Evolutionary conservation across 148 eudicot genomes (phyloP).

Genomic region (Selenicereus undatus): DNA sequence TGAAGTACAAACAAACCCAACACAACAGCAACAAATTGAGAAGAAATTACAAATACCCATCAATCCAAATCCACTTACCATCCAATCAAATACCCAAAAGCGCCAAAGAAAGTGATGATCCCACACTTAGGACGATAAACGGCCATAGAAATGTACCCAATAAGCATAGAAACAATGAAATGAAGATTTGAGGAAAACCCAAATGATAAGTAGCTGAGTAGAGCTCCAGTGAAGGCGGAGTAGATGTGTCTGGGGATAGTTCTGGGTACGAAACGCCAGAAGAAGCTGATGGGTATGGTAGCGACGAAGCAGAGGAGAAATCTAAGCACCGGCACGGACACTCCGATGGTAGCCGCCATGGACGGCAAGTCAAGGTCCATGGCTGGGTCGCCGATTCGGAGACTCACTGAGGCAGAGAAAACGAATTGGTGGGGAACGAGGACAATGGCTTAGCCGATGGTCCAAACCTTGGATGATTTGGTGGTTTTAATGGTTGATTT

Average conservation of each 20-base stretch:
- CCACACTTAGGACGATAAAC: conserved; percentile 65
- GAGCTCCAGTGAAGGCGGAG: conserved; percentile 60
- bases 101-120: conserved; percentile 59
- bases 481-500: background rate
- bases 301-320: conserved; percentile 70
- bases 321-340: conserved; percentile 70
- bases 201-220: conserved; percentile 69
- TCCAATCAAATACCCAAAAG: conserved; percentile 74
- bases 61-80: conserved; percentile 13
- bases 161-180: conserved; percentile 67
- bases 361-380: conserved; percentile 64
- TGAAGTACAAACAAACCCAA: background rate
- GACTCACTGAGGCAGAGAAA: conserved; percentile 3
- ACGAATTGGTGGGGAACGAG: background rate
- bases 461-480: background rate
- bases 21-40: background rate
- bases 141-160: conserved; percentile 70
- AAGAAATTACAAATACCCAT: background rate
- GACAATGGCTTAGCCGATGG: background rate
- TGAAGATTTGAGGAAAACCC: conserved; percentile 88
- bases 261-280: conserved; percentile 68
- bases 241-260: conserved; percentile 63
- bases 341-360: conserved; percentile 70
- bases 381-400: background rate
- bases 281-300: conserved; percentile 73